Conservation (phyloP, 2,329 filamentous ascomycete genomes). For the Ophiosphaerella korrae region DNA sequence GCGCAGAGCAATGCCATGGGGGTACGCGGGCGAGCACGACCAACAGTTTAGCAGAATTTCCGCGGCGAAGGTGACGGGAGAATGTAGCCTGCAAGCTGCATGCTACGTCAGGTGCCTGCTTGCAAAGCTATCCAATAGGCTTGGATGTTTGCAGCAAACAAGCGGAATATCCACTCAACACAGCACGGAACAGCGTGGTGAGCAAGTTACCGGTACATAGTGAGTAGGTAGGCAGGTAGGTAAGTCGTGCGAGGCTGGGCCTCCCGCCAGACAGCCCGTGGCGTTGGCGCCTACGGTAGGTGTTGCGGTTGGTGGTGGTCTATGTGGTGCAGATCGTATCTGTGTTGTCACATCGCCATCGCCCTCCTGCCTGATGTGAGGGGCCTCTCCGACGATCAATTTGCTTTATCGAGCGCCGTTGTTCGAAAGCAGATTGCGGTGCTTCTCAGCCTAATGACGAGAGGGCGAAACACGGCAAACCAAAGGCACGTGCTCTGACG, state of each 20-base stretch:
- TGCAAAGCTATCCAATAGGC: not conserved
- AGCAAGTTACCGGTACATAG: not conserved
- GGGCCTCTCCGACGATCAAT: constrained; percentile 7
- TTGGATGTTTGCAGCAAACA: not conserved
- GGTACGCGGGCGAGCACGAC: constrained; percentile 5
- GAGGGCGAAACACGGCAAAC: not conserved
- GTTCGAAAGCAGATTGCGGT: not conserved
- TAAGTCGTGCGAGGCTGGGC: constrained; percentile 1
- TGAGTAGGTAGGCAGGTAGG: not conserved
- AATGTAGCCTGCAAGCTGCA: not conserved
- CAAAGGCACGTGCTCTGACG: not conserved
- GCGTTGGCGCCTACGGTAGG: constrained; percentile 2
- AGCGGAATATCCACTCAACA: not conserved
- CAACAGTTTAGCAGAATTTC: not conserved
- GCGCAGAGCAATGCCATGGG: constrained; percentile 5
- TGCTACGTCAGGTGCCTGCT: constrained; percentile 1
- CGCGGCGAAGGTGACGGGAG: constrained; percentile 2
- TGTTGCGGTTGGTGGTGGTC: constrained; percentile 5
- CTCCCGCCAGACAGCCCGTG: constrained; percentile 9
- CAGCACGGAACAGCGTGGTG: not conserved
- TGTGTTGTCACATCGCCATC: not conserved
- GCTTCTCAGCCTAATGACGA: not conserved
- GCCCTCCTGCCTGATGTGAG: constrained; percentile 18
- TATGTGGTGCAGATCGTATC: constrained; percentile 10
- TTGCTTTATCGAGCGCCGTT: not conserved